Base-by-base conservation (phyloP, 768 basidiomycete genomes). In the Panellus pusillus region DNA sequence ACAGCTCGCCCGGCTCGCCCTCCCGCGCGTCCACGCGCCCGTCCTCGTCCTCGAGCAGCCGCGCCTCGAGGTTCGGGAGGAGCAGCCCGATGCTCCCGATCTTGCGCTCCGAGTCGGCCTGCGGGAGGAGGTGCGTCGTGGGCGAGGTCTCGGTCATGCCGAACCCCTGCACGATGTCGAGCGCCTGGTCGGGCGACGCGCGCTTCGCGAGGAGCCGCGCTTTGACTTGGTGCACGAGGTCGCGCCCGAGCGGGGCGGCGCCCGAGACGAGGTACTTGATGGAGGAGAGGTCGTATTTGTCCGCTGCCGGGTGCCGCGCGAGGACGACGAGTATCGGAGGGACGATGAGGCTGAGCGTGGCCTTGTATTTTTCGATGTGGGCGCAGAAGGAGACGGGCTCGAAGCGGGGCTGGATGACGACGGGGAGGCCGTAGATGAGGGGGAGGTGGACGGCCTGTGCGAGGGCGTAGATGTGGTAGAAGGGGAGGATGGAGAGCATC, bases 311-410 rank as follows among this genome's bases (percentile, higher is more conserved):
- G 45, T 83, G 78, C 54, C 79, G 75, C 0, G 79, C 70, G 35
- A 91, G 70, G 0, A 75, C 74, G 4, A 91, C 75, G 11, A 88
- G 66, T 44, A 90, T 78, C 0, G 89, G 86, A 0, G 88, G 88
- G 0, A 84, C 87, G 41, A 86, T 68, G 5, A 79, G 65, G 6
- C 73, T 42, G 1, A 69, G 47, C 0, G 82, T 80, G 14, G 79
- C 72, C 36, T 70, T 72, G 70, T 84, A 83, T 32, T 72, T 74
- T 50, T 79, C 74, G 42, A 91, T 76, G 35, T 76, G 71, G 17
- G 68, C 62, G 52, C 84, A 81, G 50, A 83, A 83, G 15, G 61
- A 55, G 0, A 64, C 64, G 0, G 82, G 78, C 47, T 87, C 80
- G 63, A 88, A 89, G 14, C 77, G 75, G 7, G 76, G 68, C 51